Evolutionary conservation across 2,329 filamentous ascomycete species (phyloP).

Genomic region (Xylariomycetidae sp.): DNA sequence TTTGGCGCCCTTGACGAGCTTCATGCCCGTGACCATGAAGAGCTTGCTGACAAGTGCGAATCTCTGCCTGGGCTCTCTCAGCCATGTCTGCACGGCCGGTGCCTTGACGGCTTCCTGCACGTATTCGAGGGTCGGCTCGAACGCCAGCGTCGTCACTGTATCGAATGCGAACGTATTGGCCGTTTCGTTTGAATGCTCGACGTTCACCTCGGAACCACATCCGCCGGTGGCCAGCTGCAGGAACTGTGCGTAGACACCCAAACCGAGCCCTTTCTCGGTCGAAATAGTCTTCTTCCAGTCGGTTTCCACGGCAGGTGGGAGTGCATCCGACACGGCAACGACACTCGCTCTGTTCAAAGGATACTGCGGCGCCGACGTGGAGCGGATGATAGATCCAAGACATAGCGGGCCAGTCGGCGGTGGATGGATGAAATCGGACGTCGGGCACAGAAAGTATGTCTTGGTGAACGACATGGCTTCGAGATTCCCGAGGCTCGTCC

Average conservation of each 20-base stretch:
- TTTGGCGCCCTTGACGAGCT: conserved; percentile 4
- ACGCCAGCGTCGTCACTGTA: conserved; percentile 1
- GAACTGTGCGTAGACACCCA: conserved; percentile 6
- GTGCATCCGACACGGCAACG: not conserved
- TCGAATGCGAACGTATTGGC: conserved; percentile 2
- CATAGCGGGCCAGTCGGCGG: conserved; percentile 2
- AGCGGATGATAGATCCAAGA: conserved; percentile 5
- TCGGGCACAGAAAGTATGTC: conserved; percentile 5
- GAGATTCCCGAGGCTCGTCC: too few species aligned
- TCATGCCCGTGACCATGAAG: conserved; percentile 4
- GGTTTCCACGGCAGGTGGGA: conserved; percentile 4
- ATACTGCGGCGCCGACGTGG: conserved; percentile 4
- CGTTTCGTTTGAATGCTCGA: not conserved
- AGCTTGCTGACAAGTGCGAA: not conserved
- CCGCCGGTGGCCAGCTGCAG: conserved; percentile 4
- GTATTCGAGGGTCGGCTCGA: conserved; percentile 1
- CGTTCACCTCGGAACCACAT: not conserved
- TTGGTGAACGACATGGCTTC: conserved; percentile 3
- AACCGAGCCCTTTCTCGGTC: not conserved
- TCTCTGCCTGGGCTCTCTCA: conserved; percentile 2
- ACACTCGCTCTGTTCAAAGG: conserved; percentile 1
- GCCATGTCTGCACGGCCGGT: conserved; percentile 2
- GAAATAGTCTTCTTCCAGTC: conserved; percentile 7
- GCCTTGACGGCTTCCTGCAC: conserved; percentile 2
- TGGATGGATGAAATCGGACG: conserved; percentile 4